Percentiles rank a stretch among this genome's conserved stretches.
These are phyloP conservation scores for Globisporangium megalacanthum DNA, from an alignment of 352 stramenopile species.

Conservation along the genomic window DNA sequence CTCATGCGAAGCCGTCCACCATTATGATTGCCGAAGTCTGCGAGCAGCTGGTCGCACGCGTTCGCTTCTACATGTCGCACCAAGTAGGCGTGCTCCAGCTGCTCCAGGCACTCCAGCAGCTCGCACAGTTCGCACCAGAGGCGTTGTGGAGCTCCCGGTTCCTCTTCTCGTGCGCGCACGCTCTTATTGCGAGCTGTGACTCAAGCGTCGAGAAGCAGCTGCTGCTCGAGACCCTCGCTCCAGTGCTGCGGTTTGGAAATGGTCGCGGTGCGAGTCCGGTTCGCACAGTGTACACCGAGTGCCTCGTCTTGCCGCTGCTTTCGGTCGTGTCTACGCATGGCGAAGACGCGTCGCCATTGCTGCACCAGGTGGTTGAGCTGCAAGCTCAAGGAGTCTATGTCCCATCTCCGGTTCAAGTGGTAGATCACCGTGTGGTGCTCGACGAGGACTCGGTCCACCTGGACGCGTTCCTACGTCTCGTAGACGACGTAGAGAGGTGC, in stretches of 20 bases:
- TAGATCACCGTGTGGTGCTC: background rate
- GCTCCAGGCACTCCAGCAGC: slow-evolving; percentile 35
- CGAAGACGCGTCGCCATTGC: slow-evolving; percentile 21
- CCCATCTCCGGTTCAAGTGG: background rate
- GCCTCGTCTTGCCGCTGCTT: slow-evolving; percentile 49
- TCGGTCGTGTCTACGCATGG: slow-evolving; percentile 32
- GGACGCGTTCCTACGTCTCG: slow-evolving; percentile 25
- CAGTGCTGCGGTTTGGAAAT: slow-evolving; percentile 22
- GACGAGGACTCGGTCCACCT: slow-evolving; percentile 21
- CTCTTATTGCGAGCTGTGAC: slow-evolving; percentile 24
- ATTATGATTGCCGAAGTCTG: slow-evolving; percentile 7
- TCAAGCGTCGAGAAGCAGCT: slow-evolving; percentile 32
- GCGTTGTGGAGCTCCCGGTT: slow-evolving; percentile 33
- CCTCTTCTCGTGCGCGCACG: slow-evolving; percentile 29
- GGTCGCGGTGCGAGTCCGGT: background rate
- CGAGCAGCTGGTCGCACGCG: slow-evolving; percentile 10
- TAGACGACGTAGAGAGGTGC: slow-evolving; percentile 16
- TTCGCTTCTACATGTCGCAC: slow-evolving; percentile 21
- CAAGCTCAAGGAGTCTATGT: slow-evolving; percentile 17
- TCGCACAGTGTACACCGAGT: slow-evolving; percentile 49
- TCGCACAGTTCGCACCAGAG: slow-evolving; percentile 20
- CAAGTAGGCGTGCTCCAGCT: slow-evolving; percentile 32
- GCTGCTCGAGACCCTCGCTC: slow-evolving; percentile 29
- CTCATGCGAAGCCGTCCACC: slow-evolving; percentile 2
- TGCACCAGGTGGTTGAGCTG: slow-evolving; percentile 34